Evolutionary conservation across 371 early-diverging fungal genomes (phyloP), one percentile per base, ranked within the genome.

Genomic region (Actinomucor elegans): DNA sequence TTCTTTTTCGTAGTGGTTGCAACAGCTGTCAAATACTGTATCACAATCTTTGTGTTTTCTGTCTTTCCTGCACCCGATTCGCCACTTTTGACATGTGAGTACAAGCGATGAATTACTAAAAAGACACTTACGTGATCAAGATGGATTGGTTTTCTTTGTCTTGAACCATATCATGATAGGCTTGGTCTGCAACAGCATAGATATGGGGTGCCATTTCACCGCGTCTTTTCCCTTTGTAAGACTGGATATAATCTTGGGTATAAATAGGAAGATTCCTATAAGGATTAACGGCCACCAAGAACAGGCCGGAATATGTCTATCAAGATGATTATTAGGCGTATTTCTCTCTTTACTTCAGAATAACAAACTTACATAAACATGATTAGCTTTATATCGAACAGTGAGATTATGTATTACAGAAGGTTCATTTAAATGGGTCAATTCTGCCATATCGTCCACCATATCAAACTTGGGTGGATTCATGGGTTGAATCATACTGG

Each of bases 51-150:
- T 15, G 99, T 98, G 74, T 98, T 99, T 73, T 98, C 99, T 8
- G 99, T 99, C 75, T 99, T 99, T 47, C 99, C 99, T 23, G 99
- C 99, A 32, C 99, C 99, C 18, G 98, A 97, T 78, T 99, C 99
- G 55, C 99, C 99, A 36, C 92, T 92, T 50, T 32, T 34, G 47
- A 14, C n/a, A 32, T 21, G 46, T 6, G 14, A 24, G 23, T 17
- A 26, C 15, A 20, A 11, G 36, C 28, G 24, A 20, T 17, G 20
- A 36, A 14, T 35, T 12, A 29, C 21, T 17, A 17, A 0, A 27
- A 15, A 61, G 15, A 18, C 28, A 36, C 73, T 73, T 82, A 90
- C 89, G 99, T 99, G 63, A 99, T 98, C 20, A 99, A 73, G 61
- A 99, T 97, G 5, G 98, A 96, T 73, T 99, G 99, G 63, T 99